Conservation (phyloP, 257 asterid genomes). For the Fraxinus quadrangulata region DNA sequence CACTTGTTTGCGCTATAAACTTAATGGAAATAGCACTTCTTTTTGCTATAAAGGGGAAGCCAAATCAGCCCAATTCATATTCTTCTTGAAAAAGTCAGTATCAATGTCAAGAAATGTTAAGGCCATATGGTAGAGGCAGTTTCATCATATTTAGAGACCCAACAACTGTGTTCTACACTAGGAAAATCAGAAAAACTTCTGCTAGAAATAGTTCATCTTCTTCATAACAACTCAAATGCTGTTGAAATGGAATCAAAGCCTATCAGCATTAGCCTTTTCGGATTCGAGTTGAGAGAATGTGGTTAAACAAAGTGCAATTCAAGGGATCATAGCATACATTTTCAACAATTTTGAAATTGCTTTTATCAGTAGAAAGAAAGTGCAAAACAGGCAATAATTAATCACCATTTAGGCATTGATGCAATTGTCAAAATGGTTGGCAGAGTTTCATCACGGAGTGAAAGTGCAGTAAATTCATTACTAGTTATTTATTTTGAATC, state of each 20-base stretch:
- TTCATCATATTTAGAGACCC: constrained; percentile 26
- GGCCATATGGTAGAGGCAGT: constrained; percentile 42
- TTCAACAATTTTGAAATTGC: neutral
- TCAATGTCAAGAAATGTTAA: constrained; percentile 37
- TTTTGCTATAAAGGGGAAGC: constrained; percentile 45
- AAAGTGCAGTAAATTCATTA: constrained; percentile 46
- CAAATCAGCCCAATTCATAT: constrained; percentile 17
- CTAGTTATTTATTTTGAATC: constrained; percentile 38
- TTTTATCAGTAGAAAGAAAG: constrained; percentile 22
- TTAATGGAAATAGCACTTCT: too few relatives aligned
- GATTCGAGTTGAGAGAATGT: constrained; percentile 30
- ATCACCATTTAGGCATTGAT: constrained; percentile 35
- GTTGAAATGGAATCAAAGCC: constrained; percentile 36
- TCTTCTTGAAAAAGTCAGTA: too few relatives aligned
- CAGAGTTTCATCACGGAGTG: constrained; percentile 52
- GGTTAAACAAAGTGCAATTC: constrained; percentile 31
- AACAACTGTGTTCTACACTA: constrained; percentile 27
- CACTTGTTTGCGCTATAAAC: constrained; percentile 35
- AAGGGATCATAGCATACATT: constrained; percentile 35
- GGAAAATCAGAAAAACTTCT: constrained; percentile 33
- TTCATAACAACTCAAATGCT: constrained; percentile 20
- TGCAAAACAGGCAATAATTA: constrained; percentile 30
- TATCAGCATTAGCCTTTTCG: constrained; percentile 29
- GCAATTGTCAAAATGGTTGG: constrained; percentile 58
- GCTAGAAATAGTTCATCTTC: constrained; percentile 18